Percentiles rank a stretch among this genome's conserved stretches.
These are phyloP conservation scores for Rubroshorea leprosula DNA, from an alignment of 345 rosid species.

Conservation along the genomic window DNA sequence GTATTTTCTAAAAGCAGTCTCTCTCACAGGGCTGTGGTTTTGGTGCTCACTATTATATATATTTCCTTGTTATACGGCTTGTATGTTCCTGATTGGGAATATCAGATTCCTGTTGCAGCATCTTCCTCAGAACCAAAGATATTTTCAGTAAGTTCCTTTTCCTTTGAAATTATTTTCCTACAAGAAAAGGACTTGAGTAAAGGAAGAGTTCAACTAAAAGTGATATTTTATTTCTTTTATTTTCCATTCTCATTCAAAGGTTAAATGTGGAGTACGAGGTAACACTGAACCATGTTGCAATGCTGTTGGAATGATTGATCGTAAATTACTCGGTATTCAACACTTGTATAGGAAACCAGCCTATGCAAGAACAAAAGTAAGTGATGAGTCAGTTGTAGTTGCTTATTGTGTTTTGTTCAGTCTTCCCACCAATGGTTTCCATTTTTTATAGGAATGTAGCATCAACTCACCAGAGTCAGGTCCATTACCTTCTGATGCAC, in stretches of 20 bases:
- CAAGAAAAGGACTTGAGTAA: too few species aligned
- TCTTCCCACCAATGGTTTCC: not conserved
- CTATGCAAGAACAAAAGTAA: conserved; percentile 59
- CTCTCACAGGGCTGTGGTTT: conserved; percentile 48
- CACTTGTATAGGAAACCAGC: conserved; percentile 69
- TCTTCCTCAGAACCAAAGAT: conserved; percentile 34
- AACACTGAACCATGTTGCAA: conserved; percentile 83
- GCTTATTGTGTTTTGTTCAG: conserved; percentile 7
- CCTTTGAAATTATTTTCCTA: not conserved
- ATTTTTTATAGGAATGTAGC: conserved; percentile 61
- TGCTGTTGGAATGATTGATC: conserved; percentile 81
- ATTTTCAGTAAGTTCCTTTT: conserved; percentile 38
- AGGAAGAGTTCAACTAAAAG: not conserved
- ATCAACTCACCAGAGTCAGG: conserved; percentile 63
- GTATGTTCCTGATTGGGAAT: conserved; percentile 78
- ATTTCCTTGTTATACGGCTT: conserved; percentile 55
- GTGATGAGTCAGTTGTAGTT: conserved; percentile 3
- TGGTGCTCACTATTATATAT: conserved; percentile 42
- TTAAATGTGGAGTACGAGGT: conserved; percentile 72
- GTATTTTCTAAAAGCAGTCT: too few species aligned
- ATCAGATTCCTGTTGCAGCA: conserved; percentile 41
- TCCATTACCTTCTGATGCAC: conserved; percentile 67
- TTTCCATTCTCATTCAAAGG: conserved; percentile 33
- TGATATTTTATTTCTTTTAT: not conserved
- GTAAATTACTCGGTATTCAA: conserved; percentile 51